phyloP scores from a whole-genome alignment of 768 basidiomycete genomes.

The Lactifluus volemus region DNA sequence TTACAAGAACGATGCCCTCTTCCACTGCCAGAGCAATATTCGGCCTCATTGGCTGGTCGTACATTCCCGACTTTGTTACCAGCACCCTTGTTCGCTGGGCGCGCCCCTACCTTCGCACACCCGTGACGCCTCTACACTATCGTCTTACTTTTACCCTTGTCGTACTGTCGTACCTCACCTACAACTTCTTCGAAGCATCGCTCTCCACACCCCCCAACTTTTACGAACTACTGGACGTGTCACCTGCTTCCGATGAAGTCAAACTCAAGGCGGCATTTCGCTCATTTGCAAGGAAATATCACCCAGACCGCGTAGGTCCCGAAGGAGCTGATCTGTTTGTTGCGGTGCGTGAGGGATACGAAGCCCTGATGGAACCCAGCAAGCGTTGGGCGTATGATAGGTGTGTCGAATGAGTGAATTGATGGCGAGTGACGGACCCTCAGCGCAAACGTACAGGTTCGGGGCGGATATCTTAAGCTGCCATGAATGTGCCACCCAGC shows the following conservation, averaged over 20 bases:
- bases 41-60: constrained; percentile 54
- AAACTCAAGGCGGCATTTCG: constrained; percentile 67
- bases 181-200: constrained; percentile 52
- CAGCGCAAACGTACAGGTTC: constrained; percentile 41
- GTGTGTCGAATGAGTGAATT: constrained; percentile 30
- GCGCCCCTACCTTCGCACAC: constrained; percentile 9
- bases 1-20: constrained; percentile 5
- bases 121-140: constrained; percentile 37
- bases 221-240: constrained; percentile 64
- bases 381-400: constrained; percentile 82
- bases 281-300: constrained; percentile 61
- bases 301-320: constrained; percentile 66
- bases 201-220: constrained; percentile 59
- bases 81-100: constrained; percentile 35
- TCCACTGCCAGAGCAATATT: constrained; percentile 25
- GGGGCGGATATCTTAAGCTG: constrained; percentile 65
- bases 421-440: background rate
- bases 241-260: constrained; percentile 52
- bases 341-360: constrained; percentile 60
- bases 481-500: constrained; percentile 56
- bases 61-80: constrained; percentile 56
- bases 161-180: constrained; percentile 56
- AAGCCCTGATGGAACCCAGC: constrained; percentile 68
- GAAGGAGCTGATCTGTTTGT: constrained; percentile 61
- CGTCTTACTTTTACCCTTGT: constrained; percentile 54